Evolutionary conservation across 192 early-diverging fungal genomes (phyloP).

Genomic region (Coemansia sp.): DNA sequence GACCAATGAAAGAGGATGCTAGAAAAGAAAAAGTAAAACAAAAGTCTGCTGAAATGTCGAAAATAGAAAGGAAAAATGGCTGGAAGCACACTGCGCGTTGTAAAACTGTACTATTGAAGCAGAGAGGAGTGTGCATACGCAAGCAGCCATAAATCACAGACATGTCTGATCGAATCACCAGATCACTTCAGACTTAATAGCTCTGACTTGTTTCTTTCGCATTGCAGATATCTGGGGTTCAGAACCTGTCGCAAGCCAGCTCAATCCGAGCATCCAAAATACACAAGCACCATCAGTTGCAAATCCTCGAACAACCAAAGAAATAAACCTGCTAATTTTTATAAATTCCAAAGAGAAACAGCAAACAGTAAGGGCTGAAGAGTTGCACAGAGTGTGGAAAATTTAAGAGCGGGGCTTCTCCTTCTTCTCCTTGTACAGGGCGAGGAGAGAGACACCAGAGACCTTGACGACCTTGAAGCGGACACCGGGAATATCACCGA

Average conservation of each 20-base stretch:
- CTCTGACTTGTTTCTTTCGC: no score
- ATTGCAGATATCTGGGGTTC: no score
- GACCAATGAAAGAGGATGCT: slow-evolving; percentile 7
- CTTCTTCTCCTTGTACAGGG: slow-evolving; percentile 99
- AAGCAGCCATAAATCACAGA: background rate
- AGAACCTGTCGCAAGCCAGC: no score
- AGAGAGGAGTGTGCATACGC: background rate
- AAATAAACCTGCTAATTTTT: background rate
- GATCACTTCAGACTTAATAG: background rate
- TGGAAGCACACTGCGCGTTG: no score
- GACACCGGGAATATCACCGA: slow-evolving; percentile 99
- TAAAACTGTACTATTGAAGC: no score
- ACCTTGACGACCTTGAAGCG: slow-evolving; percentile 99
- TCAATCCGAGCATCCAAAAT: background rate
- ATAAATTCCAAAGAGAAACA: slow-evolving; percentile 5
- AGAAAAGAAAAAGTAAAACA: background rate
- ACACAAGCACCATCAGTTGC: background rate
- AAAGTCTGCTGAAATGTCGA: background rate
- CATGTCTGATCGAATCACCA: slow-evolving; percentile 13
- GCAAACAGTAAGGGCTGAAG: slow-evolving; percentile 2
- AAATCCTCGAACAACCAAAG: background rate
- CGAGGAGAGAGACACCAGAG: slow-evolving; percentile 97
- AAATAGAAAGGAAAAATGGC: no score
- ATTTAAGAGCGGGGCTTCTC: slow-evolving; percentile 96
- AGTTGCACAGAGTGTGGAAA: slow-evolving; percentile 6